phyloP scores from a whole-genome alignment of 2,329 filamentous ascomycete species.

The Pseudogymnoascus sp. region DNA sequence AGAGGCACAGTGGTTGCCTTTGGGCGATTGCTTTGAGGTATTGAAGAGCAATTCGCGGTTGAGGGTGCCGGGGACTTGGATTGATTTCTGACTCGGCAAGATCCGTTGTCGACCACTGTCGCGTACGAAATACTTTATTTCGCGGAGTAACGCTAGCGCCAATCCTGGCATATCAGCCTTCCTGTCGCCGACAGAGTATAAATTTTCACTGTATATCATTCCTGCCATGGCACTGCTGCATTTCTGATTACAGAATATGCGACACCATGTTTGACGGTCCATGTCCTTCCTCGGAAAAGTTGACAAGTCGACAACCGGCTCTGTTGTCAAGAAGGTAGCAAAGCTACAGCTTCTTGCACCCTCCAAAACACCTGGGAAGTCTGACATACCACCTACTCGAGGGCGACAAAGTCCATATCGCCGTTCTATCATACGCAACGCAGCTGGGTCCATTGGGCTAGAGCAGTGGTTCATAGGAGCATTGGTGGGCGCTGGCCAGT shows the following conservation, averaged over 20 bases:
- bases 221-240: conserved; percentile 7
- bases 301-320: conserved; percentile 39
- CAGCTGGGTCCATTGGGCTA: conserved; percentile 11
- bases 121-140: conserved; percentile 8
- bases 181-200: not conserved
- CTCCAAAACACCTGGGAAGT: conserved; percentile 19
- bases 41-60: not conserved
- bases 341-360: conserved; percentile 24
- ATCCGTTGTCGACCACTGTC: not conserved
- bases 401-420: not conserved
- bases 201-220: conserved; percentile 1
- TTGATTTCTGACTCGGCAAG: conserved; percentile 7
- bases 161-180: conserved; percentile 4
- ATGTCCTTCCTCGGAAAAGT: conserved; percentile 53
- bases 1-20: not conserved
- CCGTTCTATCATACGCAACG: not conserved
- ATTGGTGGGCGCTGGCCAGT: conserved; percentile 23
- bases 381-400: conserved; percentile 13
- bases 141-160: conserved; percentile 1
- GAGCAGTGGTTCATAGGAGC: conserved; percentile 28
- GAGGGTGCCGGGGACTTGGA: not conserved
- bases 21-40: not conserved
- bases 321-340: conserved; percentile 37
- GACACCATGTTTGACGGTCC: conserved; percentile 53
- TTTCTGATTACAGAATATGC: conserved; percentile 9